A percentile compares a stretch with the other conserved stretches of the same genome.
Conservation (phyloP, 1,284 basidiomycete species). For the Phenoliferia sp. region DNA sequence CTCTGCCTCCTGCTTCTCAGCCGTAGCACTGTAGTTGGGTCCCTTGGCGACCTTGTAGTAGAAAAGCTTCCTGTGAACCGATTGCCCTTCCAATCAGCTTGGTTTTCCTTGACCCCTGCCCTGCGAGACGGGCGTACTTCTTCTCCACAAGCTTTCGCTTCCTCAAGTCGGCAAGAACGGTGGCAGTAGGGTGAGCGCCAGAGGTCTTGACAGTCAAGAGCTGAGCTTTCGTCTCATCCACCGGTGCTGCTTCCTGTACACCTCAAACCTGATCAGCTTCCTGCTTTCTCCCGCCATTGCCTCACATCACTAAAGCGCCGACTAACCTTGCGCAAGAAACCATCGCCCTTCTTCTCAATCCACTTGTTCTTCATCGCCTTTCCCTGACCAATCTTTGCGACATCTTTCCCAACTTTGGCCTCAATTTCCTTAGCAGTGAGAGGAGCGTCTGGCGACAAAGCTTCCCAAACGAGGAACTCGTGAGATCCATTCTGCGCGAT, state of each 20-base stretch:
- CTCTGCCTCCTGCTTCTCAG: constrained; percentile 97
- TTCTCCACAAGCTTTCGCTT: constrained; percentile 76
- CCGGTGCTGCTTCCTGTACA: constrained; percentile 52
- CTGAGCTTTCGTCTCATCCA: constrained; percentile 69
- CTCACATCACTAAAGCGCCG: constrained; percentile 1
- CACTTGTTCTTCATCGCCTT: constrained; percentile 97
- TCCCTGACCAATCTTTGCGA: constrained; percentile 82
- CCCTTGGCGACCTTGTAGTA: constrained; percentile 92
- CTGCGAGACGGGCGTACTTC: constrained; percentile 36
- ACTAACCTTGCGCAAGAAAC: constrained; percentile 78
- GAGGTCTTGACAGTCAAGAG: constrained; percentile 68
- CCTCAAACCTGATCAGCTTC: neutral
- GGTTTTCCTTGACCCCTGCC: neutral
- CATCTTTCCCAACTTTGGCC: constrained; percentile 70
- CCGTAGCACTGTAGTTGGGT: constrained; percentile 79
- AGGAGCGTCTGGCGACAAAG: constrained; percentile 51
- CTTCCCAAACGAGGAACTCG: constrained; percentile 85
- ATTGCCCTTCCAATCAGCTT: neutral
- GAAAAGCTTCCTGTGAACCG: constrained; percentile 73
- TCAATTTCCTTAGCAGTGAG: constrained; percentile 32
- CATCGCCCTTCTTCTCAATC: constrained; percentile 86
- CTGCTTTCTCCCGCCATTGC: too few relatives aligned
- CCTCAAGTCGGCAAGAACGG: constrained; percentile 73
- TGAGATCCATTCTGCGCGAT: constrained; percentile 81
- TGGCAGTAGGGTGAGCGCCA: constrained; percentile 63